These are phyloP conservation scores for Solanum acaule DNA, from an alignment of 257 asterid species.

Conservation along the genomic window DNA sequence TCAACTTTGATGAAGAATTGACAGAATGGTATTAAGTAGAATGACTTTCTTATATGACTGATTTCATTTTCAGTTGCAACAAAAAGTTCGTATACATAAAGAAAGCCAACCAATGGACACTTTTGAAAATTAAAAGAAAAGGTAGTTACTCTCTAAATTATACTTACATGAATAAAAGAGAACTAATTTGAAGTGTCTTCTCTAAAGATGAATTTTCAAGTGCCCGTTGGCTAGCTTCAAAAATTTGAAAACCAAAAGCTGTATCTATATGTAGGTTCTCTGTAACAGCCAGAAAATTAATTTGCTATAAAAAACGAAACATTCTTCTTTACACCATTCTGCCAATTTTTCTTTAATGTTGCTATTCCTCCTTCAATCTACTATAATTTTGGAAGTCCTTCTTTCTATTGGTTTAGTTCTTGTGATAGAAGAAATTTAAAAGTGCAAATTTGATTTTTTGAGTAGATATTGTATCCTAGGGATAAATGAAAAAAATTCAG, in stretches of 20 bases:
- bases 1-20: background rate
- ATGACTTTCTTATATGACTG: background rate
- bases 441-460: background rate
- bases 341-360: background rate
- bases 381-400: background rate
- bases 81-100: background rate
- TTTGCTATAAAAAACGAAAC: background rate
- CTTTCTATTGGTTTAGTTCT: background rate
- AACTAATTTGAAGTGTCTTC: background rate
- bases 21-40: background rate
- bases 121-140: background rate
- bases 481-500: background rate
- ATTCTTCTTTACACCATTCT: background rate
- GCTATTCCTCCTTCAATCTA: background rate
- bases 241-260: background rate
- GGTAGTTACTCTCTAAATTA: background rate
- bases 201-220: background rate
- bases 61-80: background rate
- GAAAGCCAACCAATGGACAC: background rate
- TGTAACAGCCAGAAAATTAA: background rate
- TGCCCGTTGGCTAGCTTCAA: background rate
- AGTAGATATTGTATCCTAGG: background rate
- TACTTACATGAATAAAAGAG: background rate
- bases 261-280: background rate
- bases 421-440: background rate